These are phyloP conservation scores for Paraphoma sp. DNA, from an alignment of 2,329 filamentous ascomycete genomes.

Conservation along the genomic window DNA sequence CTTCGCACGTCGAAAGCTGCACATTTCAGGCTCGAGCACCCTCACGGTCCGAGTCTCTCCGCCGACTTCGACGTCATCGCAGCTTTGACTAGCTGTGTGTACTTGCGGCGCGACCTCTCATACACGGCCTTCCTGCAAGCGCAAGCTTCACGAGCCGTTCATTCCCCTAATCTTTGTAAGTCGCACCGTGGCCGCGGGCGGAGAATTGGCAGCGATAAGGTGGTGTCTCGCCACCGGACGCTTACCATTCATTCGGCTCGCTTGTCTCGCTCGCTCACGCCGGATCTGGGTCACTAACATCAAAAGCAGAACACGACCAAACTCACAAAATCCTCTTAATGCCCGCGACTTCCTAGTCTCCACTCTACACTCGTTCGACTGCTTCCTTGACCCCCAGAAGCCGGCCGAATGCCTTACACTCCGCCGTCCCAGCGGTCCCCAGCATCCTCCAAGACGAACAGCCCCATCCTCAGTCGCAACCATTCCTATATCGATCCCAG, in stretches of 20 bases:
- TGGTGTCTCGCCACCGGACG: constrained; percentile 3
- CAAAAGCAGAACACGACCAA: constrained; percentile 16
- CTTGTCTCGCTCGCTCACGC: constrained; percentile 17
- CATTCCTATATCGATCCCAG: constrained; percentile 57
- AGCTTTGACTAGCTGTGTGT: constrained; percentile 41
- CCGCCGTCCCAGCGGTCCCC: constrained; percentile 73
- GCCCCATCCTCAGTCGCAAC: constrained; percentile 57
- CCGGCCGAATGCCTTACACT: constrained; percentile 82
- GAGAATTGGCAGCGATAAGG: constrained; percentile 1
- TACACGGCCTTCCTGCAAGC: constrained; percentile 9
- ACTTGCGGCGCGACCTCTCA: constrained; percentile 12
- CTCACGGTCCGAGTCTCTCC: constrained; percentile 17
- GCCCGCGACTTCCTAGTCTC: constrained; percentile 47
- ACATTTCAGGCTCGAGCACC: constrained; percentile 12
- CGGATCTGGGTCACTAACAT: constrained; percentile 18
- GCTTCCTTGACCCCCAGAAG: constrained; percentile 39
- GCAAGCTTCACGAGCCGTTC: constrained; percentile 19
- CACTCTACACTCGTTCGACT: constrained; percentile 39
- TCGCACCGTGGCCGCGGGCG: neutral
- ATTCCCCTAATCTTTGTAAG: constrained; percentile 29
- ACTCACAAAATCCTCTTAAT: constrained; percentile 52
- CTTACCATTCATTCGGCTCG: constrained; percentile 2
- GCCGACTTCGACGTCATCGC: constrained; percentile 39
- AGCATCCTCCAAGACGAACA: constrained; percentile 61
- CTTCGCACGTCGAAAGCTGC: constrained; percentile 25